These are phyloP conservation scores for Gamarada debralockiae DNA, from an alignment of 495 filamentous ascomycete genomes.

Conservation along the genomic window DNA sequence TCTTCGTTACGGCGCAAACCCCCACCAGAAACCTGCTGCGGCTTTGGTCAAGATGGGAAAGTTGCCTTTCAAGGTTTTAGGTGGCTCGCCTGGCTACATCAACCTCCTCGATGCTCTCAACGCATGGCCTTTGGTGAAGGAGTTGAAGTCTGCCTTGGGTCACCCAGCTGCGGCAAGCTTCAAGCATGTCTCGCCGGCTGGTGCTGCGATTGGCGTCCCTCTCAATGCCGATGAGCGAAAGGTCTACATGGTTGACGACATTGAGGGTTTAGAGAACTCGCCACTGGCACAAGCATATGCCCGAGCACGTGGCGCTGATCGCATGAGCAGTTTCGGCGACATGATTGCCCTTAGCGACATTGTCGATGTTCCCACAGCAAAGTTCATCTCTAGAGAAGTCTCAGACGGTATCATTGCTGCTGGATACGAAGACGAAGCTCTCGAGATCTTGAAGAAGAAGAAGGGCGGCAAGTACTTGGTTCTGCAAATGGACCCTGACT, in stretches of 20 bases:
- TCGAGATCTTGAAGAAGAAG: constrained; percentile 94
- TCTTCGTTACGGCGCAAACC: constrained; percentile 93
- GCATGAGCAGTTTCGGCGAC: constrained; percentile 97
- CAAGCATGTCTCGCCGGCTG: constrained; percentile 98
- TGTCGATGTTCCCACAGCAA: constrained; percentile 87
- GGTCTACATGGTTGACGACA: constrained; percentile 97
- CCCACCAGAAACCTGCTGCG: constrained; percentile 93
- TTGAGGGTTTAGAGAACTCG: constrained; percentile 80
- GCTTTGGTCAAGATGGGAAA: constrained; percentile 67
- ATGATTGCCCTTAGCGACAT: constrained; percentile 88
- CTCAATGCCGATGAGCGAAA: constrained; percentile 84
- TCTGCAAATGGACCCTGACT: constrained; percentile 88
- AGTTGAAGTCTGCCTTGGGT: constrained; percentile 82
- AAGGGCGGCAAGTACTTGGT: constrained; percentile 97
- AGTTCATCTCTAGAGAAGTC: constrained; percentile 95
- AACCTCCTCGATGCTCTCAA: constrained; percentile 96
- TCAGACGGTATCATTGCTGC: constrained; percentile 96
- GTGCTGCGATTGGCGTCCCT: constrained; percentile 87
- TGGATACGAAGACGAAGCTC: constrained; percentile 74
- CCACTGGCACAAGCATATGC: constrained; percentile 91
- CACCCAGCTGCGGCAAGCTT: constrained; percentile 95
- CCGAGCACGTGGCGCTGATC: constrained; percentile 88
- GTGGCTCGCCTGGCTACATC: constrained; percentile 90
- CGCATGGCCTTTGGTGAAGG: constrained; percentile 94
- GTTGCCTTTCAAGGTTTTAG: constrained; percentile 95